Conservation (phyloP, 192 early-diverging fungal genomes). For the Gorgonomyces haynaldii region DNA sequence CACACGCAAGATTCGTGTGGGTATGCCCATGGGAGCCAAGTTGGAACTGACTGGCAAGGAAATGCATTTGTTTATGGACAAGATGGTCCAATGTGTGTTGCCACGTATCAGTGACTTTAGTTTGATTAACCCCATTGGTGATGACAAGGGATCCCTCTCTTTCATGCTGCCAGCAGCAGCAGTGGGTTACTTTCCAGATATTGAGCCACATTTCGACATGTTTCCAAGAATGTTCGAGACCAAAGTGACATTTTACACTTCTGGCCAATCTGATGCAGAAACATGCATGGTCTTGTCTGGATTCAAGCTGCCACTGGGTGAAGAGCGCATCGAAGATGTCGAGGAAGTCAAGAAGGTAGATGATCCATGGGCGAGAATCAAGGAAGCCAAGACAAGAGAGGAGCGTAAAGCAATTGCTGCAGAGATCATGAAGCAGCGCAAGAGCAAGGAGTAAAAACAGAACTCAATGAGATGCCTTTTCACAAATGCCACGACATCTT, state of each 20-base stretch:
- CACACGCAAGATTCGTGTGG: conserved; percentile 75
- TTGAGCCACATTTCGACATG: conserved; percentile 90
- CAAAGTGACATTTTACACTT: conserved; percentile 73
- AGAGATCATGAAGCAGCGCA: conserved; percentile 1
- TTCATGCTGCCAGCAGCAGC: conserved; percentile 73
- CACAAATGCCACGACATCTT: too few species aligned
- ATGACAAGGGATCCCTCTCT: conserved; percentile 70
- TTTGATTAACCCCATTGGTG: conserved; percentile 59
- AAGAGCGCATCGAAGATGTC: conserved; percentile 18
- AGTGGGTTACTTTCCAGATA: conserved; percentile 90
- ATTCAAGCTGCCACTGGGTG: conserved; percentile 64
- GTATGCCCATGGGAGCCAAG: conserved; percentile 79
- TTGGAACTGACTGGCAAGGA: conserved; percentile 67
- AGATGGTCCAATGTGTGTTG: conserved; percentile 85
- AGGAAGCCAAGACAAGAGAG: conserved; percentile 31
- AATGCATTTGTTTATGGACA: conserved; percentile 93
- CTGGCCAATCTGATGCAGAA: conserved; percentile 62
- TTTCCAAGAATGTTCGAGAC: conserved; percentile 84
- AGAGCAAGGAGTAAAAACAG: conserved; percentile 5
- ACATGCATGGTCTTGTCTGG: conserved; percentile 76
- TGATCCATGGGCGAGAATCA: conserved; percentile 43
- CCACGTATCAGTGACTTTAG: conserved; percentile 88
- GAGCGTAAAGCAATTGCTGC: conserved; percentile 10
- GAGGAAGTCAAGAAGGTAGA: conserved; percentile 5
- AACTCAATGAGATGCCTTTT: too few species aligned